Base-by-base conservation (phyloP, 2,329 filamentous ascomycete genomes). In the Endoconidiophora polonica region DNA sequence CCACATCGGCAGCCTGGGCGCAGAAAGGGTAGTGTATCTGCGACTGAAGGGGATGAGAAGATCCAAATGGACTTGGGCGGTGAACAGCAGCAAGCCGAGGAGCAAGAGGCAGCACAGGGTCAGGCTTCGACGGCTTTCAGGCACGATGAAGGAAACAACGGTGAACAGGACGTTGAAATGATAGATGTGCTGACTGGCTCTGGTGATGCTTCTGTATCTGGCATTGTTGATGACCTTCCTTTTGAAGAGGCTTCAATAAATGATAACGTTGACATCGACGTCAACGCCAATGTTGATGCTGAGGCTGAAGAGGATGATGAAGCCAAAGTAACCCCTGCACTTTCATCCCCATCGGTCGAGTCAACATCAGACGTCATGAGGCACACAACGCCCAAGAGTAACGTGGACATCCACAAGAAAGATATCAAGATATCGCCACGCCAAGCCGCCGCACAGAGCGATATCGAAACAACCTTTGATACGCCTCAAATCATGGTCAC, bases 401-500 rank as follows among this genome's bases (percentile, higher is more conserved):
- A 55, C 36, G 57, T 60, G 3, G 44, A 20, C 9, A 12, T 20
- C 14, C 44, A 12, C 12, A 51, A 16, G 16, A 47, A 36, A 40
- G 3, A 33, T 23, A 4, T 36, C 16, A 14, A 37, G 12, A 9
- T 46, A 14, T 43, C 23, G 23, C 43, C 2, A 40, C 41, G 10
- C 29, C 44, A 12, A 33, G 26, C 12, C 16, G 26, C 26, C 3
- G 26, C 9, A 9, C 5, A 29, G 26, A 29, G 4, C 9, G 9
- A 9, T 29, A 10, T 10, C 3, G 26, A 33, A 9, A 33, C 12
- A 6, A 33, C 26, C 7, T 33, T 10, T 2, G 26, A 33, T 10
- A 41, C 48, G 22, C 48, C 41, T 22, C 41, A 49, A 24, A 59
- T 61, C 22, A 52, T 55, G 36, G 58, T 61, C 2, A 58, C 50